Conservation (phyloP, 768 basidiomycete species). For the Xanthoconium stramineum region DNA sequence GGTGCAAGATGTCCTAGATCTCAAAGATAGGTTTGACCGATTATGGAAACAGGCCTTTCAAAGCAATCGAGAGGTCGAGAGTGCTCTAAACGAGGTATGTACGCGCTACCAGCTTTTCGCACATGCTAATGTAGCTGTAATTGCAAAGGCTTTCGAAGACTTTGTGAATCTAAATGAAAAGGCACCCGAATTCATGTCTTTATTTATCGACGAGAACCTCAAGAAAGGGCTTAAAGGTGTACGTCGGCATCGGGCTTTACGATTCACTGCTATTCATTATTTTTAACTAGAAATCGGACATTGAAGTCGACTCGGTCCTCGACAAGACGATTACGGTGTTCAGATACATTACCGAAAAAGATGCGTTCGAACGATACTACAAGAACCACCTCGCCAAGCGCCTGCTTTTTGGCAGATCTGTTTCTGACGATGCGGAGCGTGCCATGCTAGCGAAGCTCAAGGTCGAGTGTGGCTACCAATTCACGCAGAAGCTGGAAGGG, state of each 20-base stretch:
- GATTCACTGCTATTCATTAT: background rate
- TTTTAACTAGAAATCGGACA: slow-evolving; percentile 79
- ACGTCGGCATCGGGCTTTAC: slow-evolving; percentile 29
- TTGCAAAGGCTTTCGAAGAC: slow-evolving; percentile 77
- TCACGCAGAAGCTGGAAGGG: slow-evolving; percentile 96
- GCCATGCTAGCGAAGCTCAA: slow-evolving; percentile 98
- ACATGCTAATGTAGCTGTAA: slow-evolving; percentile 1
- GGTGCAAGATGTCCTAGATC: slow-evolving; percentile 87
- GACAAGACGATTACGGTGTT: slow-evolving; percentile 97
- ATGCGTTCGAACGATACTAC: slow-evolving; percentile 97
- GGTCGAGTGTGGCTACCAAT: slow-evolving; percentile 93
- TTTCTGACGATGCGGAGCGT: slow-evolving; percentile 96
- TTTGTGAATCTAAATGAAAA: slow-evolving; percentile 89
- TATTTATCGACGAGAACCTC: slow-evolving; percentile 96
- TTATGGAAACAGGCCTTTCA: slow-evolving; percentile 71
- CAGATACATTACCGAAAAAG: slow-evolving; percentile 91
- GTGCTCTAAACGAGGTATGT: slow-evolving; percentile 77
- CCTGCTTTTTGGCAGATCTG: slow-evolving; percentile 77
- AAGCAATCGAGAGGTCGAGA: slow-evolving; percentile 74
- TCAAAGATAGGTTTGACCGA: slow-evolving; percentile 89
- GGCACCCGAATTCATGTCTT: slow-evolving; percentile 90
- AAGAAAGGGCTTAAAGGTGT: slow-evolving; percentile 94
- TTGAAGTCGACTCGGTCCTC: slow-evolving; percentile 82
- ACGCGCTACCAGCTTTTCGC: background rate
- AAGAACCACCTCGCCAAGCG: slow-evolving; percentile 94